phyloP scores from a whole-genome alignment of 225 moss, liverwort and hornwort genomes.

The Pleurozium schreberi region DNA sequence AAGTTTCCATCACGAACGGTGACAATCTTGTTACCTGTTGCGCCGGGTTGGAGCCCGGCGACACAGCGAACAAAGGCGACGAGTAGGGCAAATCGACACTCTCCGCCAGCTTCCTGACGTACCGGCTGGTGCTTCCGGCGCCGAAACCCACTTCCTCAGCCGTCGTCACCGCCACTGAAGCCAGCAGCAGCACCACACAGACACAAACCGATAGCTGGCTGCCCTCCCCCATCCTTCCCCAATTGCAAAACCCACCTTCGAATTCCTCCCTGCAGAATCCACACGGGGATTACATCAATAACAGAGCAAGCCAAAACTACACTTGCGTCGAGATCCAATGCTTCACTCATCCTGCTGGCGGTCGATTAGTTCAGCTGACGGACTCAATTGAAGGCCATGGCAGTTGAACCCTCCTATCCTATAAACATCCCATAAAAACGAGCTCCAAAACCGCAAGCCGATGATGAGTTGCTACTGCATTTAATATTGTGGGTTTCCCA shows the following conservation, averaged over 20 bases:
- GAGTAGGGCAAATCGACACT: constrained; percentile 47
- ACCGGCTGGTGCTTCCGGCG: constrained; percentile 57
- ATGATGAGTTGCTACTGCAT: background rate
- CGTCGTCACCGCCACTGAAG: background rate
- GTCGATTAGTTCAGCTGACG: background rate
- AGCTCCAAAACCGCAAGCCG: background rate
- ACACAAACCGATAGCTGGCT: background rate
- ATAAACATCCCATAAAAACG: background rate
- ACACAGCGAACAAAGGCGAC: constrained; percentile 38
- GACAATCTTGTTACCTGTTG: constrained; percentile 44
- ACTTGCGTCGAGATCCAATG: background rate
- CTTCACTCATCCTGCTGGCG: background rate
- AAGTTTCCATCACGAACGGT: background rate
- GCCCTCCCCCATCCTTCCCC: background rate
- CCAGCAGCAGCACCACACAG: background rate
- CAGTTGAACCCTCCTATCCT: background rate
- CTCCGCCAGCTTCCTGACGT: constrained; percentile 31
- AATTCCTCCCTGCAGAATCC: background rate
- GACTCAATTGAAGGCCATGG: background rate
- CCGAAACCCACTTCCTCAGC: background rate
- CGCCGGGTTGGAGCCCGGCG: constrained; percentile 53
- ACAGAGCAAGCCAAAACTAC: background rate
- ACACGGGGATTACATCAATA: background rate
- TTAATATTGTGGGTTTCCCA: background rate
- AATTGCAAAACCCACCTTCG: background rate